phyloP scores from a whole-genome alignment of 768 basidiomycete genomes.

The Xerocomellus chrysenteron region DNA sequence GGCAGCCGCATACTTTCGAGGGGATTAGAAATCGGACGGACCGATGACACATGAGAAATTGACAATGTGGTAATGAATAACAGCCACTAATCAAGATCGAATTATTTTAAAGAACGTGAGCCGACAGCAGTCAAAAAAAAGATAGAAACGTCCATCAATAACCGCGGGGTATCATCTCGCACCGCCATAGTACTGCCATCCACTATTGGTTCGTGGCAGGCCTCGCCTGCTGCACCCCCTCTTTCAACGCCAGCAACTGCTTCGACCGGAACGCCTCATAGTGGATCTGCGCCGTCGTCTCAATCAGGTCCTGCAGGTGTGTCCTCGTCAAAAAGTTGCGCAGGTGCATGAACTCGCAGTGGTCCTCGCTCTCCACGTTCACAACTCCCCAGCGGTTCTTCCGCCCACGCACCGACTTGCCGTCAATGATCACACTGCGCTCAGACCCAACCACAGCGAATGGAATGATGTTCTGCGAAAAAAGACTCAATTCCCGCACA shows the following conservation, averaged over 20 bases:
- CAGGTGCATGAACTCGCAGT: constrained; percentile 98
- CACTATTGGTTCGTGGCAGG: constrained; percentile 41
- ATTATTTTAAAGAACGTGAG: constrained; percentile 16
- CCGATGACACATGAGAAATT: too few relatives aligned
- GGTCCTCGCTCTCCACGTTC: constrained; percentile 93
- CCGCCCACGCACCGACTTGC: constrained; percentile 91
- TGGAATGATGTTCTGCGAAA: constrained; percentile 80
- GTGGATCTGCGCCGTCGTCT: constrained; percentile 98
- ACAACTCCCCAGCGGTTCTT: constrained; percentile 99
- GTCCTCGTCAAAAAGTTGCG: constrained; percentile 97
- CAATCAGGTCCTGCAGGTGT: constrained; percentile 96
- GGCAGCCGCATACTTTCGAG: neutral
- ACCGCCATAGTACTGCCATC: neutral
- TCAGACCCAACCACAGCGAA: constrained; percentile 99
- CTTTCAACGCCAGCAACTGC: constrained; percentile 95
- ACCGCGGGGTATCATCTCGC: constrained; percentile 16
- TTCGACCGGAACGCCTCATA: constrained; percentile 99
- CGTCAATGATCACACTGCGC: constrained; percentile 91
- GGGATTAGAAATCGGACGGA: too few relatives aligned
- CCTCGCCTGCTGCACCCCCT: constrained; percentile 73
- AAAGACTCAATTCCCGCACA: neutral
- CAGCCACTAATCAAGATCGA: neutral
- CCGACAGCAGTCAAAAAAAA: neutral
- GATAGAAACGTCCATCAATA: neutral
- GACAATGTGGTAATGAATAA: neutral